Conservation (phyloP, 257 asterid genomes). For the Solanum arcanum region DNA sequence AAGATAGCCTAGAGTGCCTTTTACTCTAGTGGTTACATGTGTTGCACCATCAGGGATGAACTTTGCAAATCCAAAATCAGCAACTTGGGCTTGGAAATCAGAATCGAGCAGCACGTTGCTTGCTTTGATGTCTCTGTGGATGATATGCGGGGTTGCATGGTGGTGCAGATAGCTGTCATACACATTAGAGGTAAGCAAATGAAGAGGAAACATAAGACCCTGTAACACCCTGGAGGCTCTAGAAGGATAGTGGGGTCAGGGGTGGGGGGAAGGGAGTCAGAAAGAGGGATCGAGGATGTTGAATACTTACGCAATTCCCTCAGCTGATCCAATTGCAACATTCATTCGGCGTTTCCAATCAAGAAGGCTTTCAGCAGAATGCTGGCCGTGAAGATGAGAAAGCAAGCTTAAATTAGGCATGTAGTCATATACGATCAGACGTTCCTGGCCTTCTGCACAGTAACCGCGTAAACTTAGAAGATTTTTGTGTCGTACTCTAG, state of each 20-base stretch:
- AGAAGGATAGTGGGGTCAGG: not conserved
- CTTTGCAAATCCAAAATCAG: slow-evolving; percentile 86
- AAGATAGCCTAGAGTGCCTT: slow-evolving; percentile 89
- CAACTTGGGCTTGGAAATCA: slow-evolving; percentile 69
- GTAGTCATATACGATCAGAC: slow-evolving; percentile 76
- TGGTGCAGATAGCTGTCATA: slow-evolving; percentile 67
- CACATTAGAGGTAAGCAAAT: not conserved
- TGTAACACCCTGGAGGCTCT: not conserved
- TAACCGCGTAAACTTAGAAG: slow-evolving; percentile 76
- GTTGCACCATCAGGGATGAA: slow-evolving; percentile 88
- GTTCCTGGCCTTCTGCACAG: slow-evolving; percentile 93
- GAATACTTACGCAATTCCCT: slow-evolving; percentile 67
- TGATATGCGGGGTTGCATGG: slow-evolving; percentile 76
- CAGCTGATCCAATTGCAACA: slow-evolving; percentile 81
- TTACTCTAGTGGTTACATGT: slow-evolving; percentile 70
- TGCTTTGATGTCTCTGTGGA: slow-evolving; percentile 83
- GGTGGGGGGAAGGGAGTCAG: not conserved
- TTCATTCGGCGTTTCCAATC: slow-evolving; percentile 79
- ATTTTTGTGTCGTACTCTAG: slow-evolving; percentile 78
- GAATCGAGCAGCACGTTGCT: slow-evolving; percentile 74
- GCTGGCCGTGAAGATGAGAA: slow-evolving; percentile 91
- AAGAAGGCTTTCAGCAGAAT: slow-evolving; percentile 75
- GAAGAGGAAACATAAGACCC: not conserved
- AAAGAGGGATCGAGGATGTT: not conserved
- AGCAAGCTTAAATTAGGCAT: slow-evolving; percentile 79